Conservation (phyloP, 1,284 basidiomycete genomes). For the Leccinum solheimii region DNA sequence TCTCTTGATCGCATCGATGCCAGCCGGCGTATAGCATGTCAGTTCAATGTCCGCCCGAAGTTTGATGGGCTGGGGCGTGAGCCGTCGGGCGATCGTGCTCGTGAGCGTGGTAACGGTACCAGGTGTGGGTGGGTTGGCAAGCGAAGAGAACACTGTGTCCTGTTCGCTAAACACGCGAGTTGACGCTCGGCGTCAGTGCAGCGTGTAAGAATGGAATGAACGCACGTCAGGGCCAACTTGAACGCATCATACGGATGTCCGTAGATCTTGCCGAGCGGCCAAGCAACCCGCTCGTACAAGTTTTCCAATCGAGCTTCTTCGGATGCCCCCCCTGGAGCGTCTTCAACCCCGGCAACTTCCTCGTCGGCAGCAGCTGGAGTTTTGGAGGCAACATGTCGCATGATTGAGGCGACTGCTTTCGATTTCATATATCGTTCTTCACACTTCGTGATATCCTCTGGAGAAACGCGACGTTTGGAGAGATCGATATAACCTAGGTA, state of each 20-base stretch:
- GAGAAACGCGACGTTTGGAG: slow-evolving; percentile 98
- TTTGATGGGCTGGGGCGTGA: slow-evolving; percentile 99
- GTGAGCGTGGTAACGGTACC: slow-evolving; percentile 70
- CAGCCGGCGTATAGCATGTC: slow-evolving; percentile 94
- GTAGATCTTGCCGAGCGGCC: slow-evolving; percentile 92
- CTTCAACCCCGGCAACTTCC: slow-evolving; percentile 29
- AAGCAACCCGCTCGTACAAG: slow-evolving; percentile 89
- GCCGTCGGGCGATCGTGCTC: slow-evolving; percentile 88
- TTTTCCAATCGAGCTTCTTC: slow-evolving; percentile 79
- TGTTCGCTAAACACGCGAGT: slow-evolving; percentile 63
- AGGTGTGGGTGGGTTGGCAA: slow-evolving; percentile 63
- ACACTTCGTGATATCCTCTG: slow-evolving; percentile 98
- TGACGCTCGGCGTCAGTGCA: slow-evolving; percentile 4
- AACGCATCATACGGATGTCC: slow-evolving; percentile 98
- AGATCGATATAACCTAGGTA: slow-evolving; percentile 95
- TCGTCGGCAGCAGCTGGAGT: slow-evolving; percentile 22
- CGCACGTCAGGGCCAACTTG: slow-evolving; percentile 91
- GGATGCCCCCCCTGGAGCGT: slow-evolving; percentile 45
- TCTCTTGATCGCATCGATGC: slow-evolving; percentile 97
- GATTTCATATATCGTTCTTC: slow-evolving; percentile 99
- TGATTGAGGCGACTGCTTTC: slow-evolving; percentile 91
- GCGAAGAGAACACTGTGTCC: slow-evolving; percentile 78
- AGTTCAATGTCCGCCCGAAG: slow-evolving; percentile 97
- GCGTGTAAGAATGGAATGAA: slow-evolving; percentile 19
- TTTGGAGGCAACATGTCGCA: slow-evolving; percentile 92